Base-by-base conservation (phyloP, 2,329 filamentous ascomycete species). In the Knufia fluminis region DNA sequence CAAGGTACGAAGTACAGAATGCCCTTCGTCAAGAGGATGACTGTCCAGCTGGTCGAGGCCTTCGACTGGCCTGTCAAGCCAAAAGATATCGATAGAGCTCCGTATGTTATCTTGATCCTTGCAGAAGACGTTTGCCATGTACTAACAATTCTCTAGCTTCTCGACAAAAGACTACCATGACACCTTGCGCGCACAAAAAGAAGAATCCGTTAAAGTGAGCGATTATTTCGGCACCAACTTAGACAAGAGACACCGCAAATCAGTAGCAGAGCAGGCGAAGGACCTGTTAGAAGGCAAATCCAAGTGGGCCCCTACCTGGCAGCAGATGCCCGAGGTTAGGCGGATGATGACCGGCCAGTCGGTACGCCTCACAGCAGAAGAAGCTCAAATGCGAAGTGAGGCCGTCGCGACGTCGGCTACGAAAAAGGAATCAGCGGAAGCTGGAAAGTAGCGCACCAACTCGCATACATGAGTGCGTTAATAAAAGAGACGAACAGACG, bases 21-120 rank as follows among this genome's bases (percentile, higher is more conserved):
- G 22, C 74, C 78, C 56, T 72, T 81, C 44, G 77, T 82, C 62
- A 98, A 98, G 78, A 85, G 83, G 67, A 98, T 98, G 92, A 94
- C 85, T 36, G 87, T 94, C 39, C 86, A 96, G 74, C 78, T 98
- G 71, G 79, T 77, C 54, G 73, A 83, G 71, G 87, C 90, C 3
- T 98, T 98, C 71, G 80, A 86, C 50, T 97, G 87, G 85, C 92
- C 92, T 1, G 76, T 80, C 56, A 67, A 73, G 57, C 85, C 87
- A 3, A 67, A 73, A 56, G 76, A 84, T 63, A 71, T 78, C 54
- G 65, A 48, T 22, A 19, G 16, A 32, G 16, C 73, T 50, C 68
- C 72, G 64, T 89, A 71, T 51, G 75, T 72, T 42, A 28, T 26
- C 19, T 42, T 32, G 3, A 9, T 32, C 19, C 22, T 20, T 9